These are phyloP conservation scores for Oryza glumipatula DNA, from an alignment of 176 grass and related monocot species.

Conservation along the genomic window DNA sequence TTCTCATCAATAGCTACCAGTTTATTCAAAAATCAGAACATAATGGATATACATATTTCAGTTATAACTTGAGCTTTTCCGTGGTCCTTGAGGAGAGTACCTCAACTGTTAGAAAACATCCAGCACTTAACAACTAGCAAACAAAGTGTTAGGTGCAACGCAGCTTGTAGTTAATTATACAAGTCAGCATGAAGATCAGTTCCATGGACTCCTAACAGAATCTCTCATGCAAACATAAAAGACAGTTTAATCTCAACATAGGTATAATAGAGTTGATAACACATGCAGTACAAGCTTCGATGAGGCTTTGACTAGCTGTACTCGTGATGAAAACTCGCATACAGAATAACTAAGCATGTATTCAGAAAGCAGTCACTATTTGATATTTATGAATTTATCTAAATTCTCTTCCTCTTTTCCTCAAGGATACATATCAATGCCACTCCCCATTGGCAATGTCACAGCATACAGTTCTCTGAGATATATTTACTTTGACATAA, in stretches of 20 bases:
- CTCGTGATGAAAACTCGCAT: background rate
- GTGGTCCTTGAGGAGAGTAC: background rate
- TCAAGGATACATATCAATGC: background rate
- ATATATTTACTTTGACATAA: background rate
- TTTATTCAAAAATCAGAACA: constrained; percentile 10
- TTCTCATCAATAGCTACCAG: background rate
- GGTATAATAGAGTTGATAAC: background rate
- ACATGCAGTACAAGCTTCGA: background rate
- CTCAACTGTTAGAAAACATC: background rate
- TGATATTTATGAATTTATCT: background rate
- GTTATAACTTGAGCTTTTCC: background rate
- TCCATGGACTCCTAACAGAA: background rate
- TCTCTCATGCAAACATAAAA: background rate
- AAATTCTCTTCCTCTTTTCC: background rate
- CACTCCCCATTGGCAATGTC: background rate
- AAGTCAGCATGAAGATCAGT: background rate
- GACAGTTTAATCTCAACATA: background rate
- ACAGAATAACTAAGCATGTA: background rate
- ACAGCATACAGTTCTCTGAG: background rate
- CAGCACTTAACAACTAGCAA: background rate
- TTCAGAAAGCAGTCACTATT: background rate
- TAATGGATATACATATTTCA: background rate
- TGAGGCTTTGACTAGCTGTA: background rate
- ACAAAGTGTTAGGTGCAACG: constrained; percentile 9
- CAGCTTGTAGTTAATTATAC: background rate